phyloP scores from a whole-genome alignment of 306 rosid species.

The Cicer chorassanicum region DNA sequence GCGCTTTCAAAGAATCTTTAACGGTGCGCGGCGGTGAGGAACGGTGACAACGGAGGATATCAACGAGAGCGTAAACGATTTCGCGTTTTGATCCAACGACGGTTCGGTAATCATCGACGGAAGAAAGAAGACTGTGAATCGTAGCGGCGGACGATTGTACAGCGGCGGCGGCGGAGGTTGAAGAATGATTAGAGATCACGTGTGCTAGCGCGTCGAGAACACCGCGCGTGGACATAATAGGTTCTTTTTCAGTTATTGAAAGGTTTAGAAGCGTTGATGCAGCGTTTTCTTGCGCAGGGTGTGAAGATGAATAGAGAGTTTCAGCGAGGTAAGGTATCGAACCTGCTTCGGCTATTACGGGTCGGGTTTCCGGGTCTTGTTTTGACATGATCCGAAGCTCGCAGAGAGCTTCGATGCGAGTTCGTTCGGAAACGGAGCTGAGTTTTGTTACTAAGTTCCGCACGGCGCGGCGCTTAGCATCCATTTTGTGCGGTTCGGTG shows the following conservation, averaged over 20 bases:
- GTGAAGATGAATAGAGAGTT: constrained; percentile 69
- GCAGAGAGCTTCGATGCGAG: constrained; percentile 64
- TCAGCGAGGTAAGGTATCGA: constrained; percentile 80
- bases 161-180: constrained; percentile 64
- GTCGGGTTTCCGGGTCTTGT: constrained; percentile 70
- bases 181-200: constrained; percentile 59
- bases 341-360: constrained; percentile 71
- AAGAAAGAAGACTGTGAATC: constrained; percentile 77
- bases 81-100: constrained; percentile 83
- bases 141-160: constrained; percentile 89
- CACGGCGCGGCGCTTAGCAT: constrained; percentile 55
- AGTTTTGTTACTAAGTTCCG: constrained; percentile 65
- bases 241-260: constrained; percentile 68
- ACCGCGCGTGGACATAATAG: constrained; percentile 79
- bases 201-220: constrained; percentile 86
- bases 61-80: constrained; percentile 70
- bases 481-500: constrained; percentile 51
- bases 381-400: constrained; percentile 76
- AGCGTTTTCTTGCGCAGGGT: constrained; percentile 77
- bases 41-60: constrained; percentile 56
- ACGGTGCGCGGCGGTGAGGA: constrained; percentile 68
- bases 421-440: constrained; percentile 77
- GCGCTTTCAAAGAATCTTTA: constrained; percentile 84
- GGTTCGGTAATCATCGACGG: constrained; percentile 67
- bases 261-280: constrained; percentile 86